These are phyloP conservation scores for Hypoxylon sp. DNA, from an alignment of 2,329 filamentous ascomycete genomes.

Conservation along the genomic window DNA sequence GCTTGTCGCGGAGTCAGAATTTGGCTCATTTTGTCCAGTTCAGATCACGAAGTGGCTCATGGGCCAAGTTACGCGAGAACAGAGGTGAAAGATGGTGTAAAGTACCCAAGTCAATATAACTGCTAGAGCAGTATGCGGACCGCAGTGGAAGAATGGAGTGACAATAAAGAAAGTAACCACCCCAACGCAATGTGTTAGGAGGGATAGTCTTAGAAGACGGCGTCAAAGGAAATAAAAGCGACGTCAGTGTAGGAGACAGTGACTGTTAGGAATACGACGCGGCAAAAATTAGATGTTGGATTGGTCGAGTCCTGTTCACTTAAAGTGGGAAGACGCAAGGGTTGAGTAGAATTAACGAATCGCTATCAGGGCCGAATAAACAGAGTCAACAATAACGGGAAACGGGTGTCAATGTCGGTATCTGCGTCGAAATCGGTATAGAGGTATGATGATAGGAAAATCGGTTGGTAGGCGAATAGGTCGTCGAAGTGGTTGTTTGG, in stretches of 20 bases:
- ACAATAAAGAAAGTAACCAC: constrained; percentile 28
- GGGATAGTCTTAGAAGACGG: constrained; percentile 11
- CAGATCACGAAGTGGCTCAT: constrained; percentile 33
- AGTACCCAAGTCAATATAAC: constrained; percentile 19
- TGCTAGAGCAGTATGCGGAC: constrained; percentile 5
- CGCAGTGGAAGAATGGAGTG: neutral
- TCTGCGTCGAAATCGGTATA: neutral
- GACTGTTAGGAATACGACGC: neutral
- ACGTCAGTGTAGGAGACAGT: neutral
- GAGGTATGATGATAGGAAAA: neutral
- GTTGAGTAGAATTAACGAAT: constrained; percentile 16
- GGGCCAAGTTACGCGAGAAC: constrained; percentile 11
- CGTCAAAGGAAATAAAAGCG: constrained; percentile 17
- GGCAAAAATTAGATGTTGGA: constrained; percentile 6
- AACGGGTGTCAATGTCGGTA: neutral
- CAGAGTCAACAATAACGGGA: neutral
- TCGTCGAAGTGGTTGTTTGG: constrained; percentile 8
- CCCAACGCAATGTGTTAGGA: constrained; percentile 6
- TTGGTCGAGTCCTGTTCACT: neutral
- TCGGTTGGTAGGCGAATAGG: constrained; percentile 3
- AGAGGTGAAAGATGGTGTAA: neutral
- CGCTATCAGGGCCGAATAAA: neutral
- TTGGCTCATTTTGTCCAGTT: constrained; percentile 50
- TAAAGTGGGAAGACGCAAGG: constrained; percentile 16
- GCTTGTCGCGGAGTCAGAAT: constrained; percentile 55